Base-by-base conservation (phyloP, 2,329 filamentous ascomycete genomes). In the Samsoniella hepiali region DNA sequence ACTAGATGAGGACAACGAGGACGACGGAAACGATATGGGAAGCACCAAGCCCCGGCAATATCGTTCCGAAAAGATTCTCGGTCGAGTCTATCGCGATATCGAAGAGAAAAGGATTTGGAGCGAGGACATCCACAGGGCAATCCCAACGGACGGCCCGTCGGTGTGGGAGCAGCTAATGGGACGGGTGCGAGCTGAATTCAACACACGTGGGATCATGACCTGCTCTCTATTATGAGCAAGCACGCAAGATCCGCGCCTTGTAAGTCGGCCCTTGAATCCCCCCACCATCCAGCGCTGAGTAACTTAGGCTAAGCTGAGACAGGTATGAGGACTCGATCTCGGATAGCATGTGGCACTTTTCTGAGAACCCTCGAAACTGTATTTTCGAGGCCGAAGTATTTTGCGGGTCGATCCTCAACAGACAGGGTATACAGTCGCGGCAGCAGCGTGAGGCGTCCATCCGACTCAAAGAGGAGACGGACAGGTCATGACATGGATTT, bases 81-180 rank as follows among this genome's bases (percentile, higher is more conserved):
- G 91, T 0, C 75, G 80, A 3, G 77, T 96, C 0, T 95, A 90
- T 71, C 85, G 90, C 2, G 83, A 81, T 0, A 88, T 96, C 11
- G 86, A 96, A 68, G 91, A 95, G 73, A 79, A 81, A 47, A 80
- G 82, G 59, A 90, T 93, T 53, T 88, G 88, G 78, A 69, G 74
- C 9, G 72, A 82, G 5, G 74, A 87, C 17, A 79, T 83, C 45
- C 77, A 73, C 51, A 70, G 71, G 15, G 67, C 57, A 0, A 66
- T 73, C 4, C 68, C 67, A 8, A 68, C 57, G 11, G 64, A 55
- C 1, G 74, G 74, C 0, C 63, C 69, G 0, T 75, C 77, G 0
- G 75, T 85, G 2, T 84, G 82, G 80, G 72, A 78, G 3, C 70
- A 76, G 7, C 64, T 85, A 1, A 59, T 79, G 3, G 58, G 44